Evolutionary conservation across 2,329 filamentous ascomycete genomes (phyloP), one percentile per base, ranked within the genome.

Genomic region (Ophiostoma sp.): DNA sequence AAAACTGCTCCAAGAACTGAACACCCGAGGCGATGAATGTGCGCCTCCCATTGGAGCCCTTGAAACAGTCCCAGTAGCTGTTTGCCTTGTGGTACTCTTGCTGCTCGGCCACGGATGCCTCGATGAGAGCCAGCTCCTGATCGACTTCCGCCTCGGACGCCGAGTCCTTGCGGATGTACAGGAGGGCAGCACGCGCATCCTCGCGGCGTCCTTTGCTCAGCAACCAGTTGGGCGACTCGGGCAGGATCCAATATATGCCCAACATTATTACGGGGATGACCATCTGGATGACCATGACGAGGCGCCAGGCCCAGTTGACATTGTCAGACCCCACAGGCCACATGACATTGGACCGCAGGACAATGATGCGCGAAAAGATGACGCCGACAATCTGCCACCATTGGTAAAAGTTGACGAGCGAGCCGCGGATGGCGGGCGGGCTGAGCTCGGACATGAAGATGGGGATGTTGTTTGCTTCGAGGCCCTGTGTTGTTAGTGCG

Each of bases 381-480:
- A 72, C 74, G 3, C 74, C 75, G 7, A 76, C 75, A 1, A 73
- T 71, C 17, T 68, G 55, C 52, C 66, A 74, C 64, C 55, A 55
- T 59, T 33, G 74, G 70, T 75, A 76, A 55, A 72, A 75, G 70
- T 74, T 75, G 72, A 74, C 70, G 61, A 77, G 42, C 33, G 66
- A 74, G 8, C 75, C 76, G 3, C 76, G 73, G 8, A 77, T 52
- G 17, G 59, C 63, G 8, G 73, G 68, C 0, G 76, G 75, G 2
- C 74, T 73, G 7, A 76, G 73, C 70, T 77, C 75, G 0, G 74
- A 72, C 59, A 76, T 72, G 36, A 75, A 77, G 22, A 77, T 75
- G 4, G 76, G 75, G 1, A 75, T 74, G 22, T 72, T 73, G 25
- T 73, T 73, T 3, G 74, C 72, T 5, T 74, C 75, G 0, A 74